These are phyloP conservation scores for Yarrowia sp. DNA, from an alignment of 805 yeast species.

Conservation along the genomic window DNA sequence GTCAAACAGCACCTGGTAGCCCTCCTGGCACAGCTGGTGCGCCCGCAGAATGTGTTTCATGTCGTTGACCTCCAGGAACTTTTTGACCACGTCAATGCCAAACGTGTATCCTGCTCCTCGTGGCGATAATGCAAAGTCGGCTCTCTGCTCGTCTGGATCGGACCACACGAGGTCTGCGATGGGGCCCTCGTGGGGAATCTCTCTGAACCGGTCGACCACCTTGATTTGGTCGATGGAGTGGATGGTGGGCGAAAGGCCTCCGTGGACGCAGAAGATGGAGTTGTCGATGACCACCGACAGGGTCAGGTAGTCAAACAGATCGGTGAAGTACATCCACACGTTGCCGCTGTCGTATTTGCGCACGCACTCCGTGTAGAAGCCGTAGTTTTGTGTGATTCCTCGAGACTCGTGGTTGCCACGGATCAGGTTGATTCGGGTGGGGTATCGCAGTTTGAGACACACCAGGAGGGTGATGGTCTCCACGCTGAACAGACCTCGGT, in stretches of 20 bases:
- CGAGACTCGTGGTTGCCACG: conserved; percentile 97
- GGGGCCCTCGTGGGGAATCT: conserved; percentile 98
- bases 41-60: conserved; percentile 88
- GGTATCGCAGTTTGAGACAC: conserved; percentile 85
- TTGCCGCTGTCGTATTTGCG: conserved; percentile 81
- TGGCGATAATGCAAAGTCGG: conserved; percentile 86
- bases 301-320: conserved; percentile 88
- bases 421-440: conserved; percentile 77
- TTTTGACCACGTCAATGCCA: conserved; percentile 88
- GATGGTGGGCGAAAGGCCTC: conserved; percentile 94
- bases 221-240: conserved; percentile 92
- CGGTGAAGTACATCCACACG: conserved; percentile 91
- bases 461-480: conserved; percentile 88
- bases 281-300: conserved; percentile 90
- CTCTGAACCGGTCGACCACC: conserved; percentile 88
- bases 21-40: conserved; percentile 96
- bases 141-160: conserved; percentile 86
- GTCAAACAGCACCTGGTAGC: conserved; percentile 88
- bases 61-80: conserved; percentile 77
- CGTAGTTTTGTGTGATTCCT: conserved; percentile 96
- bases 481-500: conserved; percentile 90
- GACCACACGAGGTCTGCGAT: conserved; percentile 99
- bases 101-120: conserved; percentile 98
- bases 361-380: conserved; percentile 93
- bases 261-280: conserved; percentile 92